Base-by-base conservation (phyloP, 176 grass and related monocot genomes). In the Microstegium vimineum region DNA sequence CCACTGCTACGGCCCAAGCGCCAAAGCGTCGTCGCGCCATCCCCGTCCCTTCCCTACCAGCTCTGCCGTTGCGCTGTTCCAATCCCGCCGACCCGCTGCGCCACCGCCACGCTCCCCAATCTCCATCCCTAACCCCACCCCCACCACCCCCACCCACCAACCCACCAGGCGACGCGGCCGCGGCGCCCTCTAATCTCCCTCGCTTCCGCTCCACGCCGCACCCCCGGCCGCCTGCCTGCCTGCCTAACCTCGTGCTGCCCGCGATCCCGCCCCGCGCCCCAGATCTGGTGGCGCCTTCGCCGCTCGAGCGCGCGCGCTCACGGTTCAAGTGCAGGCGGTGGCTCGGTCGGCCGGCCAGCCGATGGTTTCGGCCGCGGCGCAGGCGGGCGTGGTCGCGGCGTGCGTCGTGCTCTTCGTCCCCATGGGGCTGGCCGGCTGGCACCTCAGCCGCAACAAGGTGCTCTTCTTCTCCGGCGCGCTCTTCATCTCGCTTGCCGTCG, bases 391-490 rank as follows among this genome's bases (percentile, higher is more conserved):
- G 42, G 59, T 98, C n/a, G 95, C 95, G 65, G 90, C 95, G 61
- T 95, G 88, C 82, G 84, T 95, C 22, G 89, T 98, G 70, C 90
- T 98, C 43, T 93, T 98, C 89, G 90, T 98, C 16, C 92, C 95
- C n/a, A 94, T 98, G 88, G 95, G 95, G 66, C 92, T 98, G 80
- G 92, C 90, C 2, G 92, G 95, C 4, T 93, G 90, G 90, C 95
- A 98, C 81, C 92, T 98, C 64, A 95, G 95, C 84, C 92, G 95
- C 70, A 91, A 94, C 82, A 98, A 98, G 88, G 89, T 98, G 79
- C 95, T 98, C 89, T 98, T 98, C 86, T 98, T 98, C 87, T 91
- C 86, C 84, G 92, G 95, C 62, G 88, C 93, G 65, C 85, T 98
- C 40, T 98, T 98, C 87, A 74, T 98, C 37, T 91, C 92, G 62